Evolutionary conservation across 352 stramenopile genomes (phyloP).

Genomic region (Globisporangium mamillatum): DNA sequence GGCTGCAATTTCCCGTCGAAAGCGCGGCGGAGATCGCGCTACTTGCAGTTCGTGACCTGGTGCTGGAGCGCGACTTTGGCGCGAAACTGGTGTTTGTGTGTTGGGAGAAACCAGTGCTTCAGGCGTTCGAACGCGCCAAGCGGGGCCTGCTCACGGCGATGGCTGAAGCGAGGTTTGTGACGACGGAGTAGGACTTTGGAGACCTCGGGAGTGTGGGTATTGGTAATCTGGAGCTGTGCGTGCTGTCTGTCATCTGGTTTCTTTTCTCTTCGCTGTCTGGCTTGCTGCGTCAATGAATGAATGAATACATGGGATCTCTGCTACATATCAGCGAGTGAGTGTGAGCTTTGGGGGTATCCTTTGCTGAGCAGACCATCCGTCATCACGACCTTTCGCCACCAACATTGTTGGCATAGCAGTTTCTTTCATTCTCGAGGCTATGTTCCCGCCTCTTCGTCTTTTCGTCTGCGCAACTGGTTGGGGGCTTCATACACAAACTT

Average conservation of each 20-base stretch:
- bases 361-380: not conserved
- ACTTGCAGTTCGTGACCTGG: conserved; percentile 36
- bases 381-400: not conserved
- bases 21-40: conserved; percentile 39
- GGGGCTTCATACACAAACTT: not conserved
- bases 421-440: not conserved
- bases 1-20: conserved; percentile 29
- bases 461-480: not conserved
- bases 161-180: conserved; percentile 1
- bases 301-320: not conserved
- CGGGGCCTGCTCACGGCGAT: not conserved
- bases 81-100: conserved; percentile 54
- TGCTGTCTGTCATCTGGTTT: not conserved
- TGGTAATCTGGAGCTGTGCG: not conserved
- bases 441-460: not conserved
- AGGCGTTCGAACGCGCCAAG: conserved; percentile 26
- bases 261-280: not conserved
- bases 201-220: not conserved
- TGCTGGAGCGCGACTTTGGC: conserved; percentile 33
- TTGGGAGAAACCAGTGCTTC: conserved; percentile 35
- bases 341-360: not conserved
- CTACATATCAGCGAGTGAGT: not conserved
- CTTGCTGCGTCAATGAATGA: not conserved
- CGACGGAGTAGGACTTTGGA: not conserved
- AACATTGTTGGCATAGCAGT: not conserved